These are phyloP conservation scores for Boletus rufocinnamomeus DNA, from an alignment of 768 basidiomycete genomes.

Conservation along the genomic window DNA sequence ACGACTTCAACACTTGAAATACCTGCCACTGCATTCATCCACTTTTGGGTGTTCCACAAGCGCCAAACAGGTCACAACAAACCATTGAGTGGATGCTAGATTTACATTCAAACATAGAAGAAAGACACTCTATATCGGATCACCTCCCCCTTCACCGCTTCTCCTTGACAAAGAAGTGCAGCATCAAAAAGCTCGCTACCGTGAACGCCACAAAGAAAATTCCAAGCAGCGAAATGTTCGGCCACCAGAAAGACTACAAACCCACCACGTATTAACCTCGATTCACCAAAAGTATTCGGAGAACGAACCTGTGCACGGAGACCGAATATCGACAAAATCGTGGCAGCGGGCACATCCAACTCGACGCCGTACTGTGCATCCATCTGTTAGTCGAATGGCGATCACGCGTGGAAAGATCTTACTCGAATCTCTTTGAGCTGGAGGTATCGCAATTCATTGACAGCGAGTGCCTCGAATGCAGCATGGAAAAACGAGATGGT, in stretches of 20 bases:
- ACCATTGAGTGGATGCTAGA: background rate
- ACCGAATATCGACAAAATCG: slow-evolving; percentile 93
- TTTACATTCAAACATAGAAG: background rate
- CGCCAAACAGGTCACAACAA: slow-evolving; percentile 27
- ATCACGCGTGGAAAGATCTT: slow-evolving; percentile 25
- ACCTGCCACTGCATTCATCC: background rate
- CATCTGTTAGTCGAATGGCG: slow-evolving; percentile 6
- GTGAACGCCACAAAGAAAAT: slow-evolving; percentile 88
- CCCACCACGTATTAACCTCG: slow-evolving; percentile 8
- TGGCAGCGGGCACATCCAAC: slow-evolving; percentile 93
- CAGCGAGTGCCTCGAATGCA: slow-evolving; percentile 95
- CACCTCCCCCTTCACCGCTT: slow-evolving; percentile 31
- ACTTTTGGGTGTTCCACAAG: slow-evolving; percentile 17
- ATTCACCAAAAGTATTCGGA: background rate
- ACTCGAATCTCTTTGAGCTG: slow-evolving; percentile 91
- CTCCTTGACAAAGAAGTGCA: slow-evolving; percentile 92
- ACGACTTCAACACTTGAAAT: slow-evolving; percentile 5
- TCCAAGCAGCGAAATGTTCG: slow-evolving; percentile 81
- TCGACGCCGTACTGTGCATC: slow-evolving; percentile 90
- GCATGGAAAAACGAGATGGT: slow-evolving; percentile 98
- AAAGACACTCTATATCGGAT: background rate
- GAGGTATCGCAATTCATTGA: slow-evolving; percentile 93
- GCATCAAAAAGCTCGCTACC: slow-evolving; percentile 68
- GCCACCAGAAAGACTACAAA: slow-evolving; percentile 97
- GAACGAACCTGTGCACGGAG: slow-evolving; percentile 77